These are phyloP conservation scores for Leishmania mexicana DNA, from an alignment of 208 protist species.

Conservation along the genomic window DNA sequence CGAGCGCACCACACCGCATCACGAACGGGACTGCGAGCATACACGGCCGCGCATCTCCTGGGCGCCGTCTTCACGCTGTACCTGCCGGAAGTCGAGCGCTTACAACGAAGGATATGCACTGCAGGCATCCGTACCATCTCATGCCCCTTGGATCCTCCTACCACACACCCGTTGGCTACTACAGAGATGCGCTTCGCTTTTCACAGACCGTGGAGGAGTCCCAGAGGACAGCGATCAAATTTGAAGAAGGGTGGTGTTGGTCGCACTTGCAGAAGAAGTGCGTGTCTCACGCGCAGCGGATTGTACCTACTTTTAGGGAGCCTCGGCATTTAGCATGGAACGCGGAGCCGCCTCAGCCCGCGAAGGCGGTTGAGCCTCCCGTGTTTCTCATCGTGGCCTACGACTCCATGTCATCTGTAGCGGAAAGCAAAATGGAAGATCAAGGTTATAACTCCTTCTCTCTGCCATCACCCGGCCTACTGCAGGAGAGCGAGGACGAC, in stretches of 20 bases:
- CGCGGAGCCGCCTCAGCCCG: background rate
- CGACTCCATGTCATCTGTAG: background rate
- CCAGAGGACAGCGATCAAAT: slow-evolving; percentile 33
- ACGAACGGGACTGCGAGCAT: background rate
- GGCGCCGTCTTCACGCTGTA: background rate
- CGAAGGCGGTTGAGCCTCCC: too few relatives aligned
- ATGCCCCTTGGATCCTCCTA: slow-evolving; percentile 6
- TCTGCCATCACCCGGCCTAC: too few relatives aligned
- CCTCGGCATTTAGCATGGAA: background rate
- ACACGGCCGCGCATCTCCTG: background rate
- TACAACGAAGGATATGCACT: background rate
- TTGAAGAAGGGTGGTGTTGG: slow-evolving; percentile 26
- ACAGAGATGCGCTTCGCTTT: slow-evolving; percentile 22
- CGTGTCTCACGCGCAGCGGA: background rate
- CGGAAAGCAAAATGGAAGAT: background rate
- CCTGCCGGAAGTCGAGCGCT: too few relatives aligned
- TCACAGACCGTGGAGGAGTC: slow-evolving; percentile 32
- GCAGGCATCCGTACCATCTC: slow-evolving; percentile 13
- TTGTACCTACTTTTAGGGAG: background rate
- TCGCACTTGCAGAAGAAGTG: background rate
- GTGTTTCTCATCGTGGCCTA: background rate
- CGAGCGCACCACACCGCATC: background rate
- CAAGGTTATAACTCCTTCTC: background rate
- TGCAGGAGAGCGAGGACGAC: background rate
- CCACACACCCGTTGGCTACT: background rate